Evolutionary conservation across 306 rosid species (phyloP), one percentile per base, ranked within the genome.

Genomic region (Gynostemma pentaphyllum): DNA sequence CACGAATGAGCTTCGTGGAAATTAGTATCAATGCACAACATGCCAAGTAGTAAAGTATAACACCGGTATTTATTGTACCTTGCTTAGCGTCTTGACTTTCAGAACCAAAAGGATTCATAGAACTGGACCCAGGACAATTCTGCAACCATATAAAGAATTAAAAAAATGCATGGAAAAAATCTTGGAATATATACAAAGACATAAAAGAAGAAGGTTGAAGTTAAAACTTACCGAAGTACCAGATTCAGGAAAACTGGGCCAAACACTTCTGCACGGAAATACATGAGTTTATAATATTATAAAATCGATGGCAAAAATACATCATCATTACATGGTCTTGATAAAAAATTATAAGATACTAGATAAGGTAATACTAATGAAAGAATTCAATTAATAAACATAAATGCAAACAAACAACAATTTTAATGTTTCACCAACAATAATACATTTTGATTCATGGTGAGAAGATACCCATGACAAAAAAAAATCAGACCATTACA

Each of bases 171-270:
- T 22, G 9, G 66, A 37, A 53, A 54, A 30, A 5, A 30, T 60
- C 55, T 65, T 16, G 15, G 34, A 19, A 32, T 49, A 54, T 66
- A 49, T 28, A 48, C 53, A 71, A 15, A 42, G 29, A 62, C 36
- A 16, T 12, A 51, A 41, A 64, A 68, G 42, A 52, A 67, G 28
- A 19, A 29, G 60, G 61, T n/a, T 64, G 16, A 61, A 72, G 70
- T 57, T 13, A 73, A 73, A 45, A 59, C 95, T 49, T 71, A 85
- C 96, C 83, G 62, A 72, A 45, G 62, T 37, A 72, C 81, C 70
- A 2, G 95, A 70, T 19, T 85, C 72, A n/a, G 89, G 68, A 56
- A 40, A 59, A 67, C 81, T 83, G 59, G 87, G 77, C 96, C 89
- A 83, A 11, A 82, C 53, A 64, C 71, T 81, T 77, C 96, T 87